Conservation (phyloP, 495 filamentous ascomycete genomes). For the Sabuloglossum arenarium region DNA sequence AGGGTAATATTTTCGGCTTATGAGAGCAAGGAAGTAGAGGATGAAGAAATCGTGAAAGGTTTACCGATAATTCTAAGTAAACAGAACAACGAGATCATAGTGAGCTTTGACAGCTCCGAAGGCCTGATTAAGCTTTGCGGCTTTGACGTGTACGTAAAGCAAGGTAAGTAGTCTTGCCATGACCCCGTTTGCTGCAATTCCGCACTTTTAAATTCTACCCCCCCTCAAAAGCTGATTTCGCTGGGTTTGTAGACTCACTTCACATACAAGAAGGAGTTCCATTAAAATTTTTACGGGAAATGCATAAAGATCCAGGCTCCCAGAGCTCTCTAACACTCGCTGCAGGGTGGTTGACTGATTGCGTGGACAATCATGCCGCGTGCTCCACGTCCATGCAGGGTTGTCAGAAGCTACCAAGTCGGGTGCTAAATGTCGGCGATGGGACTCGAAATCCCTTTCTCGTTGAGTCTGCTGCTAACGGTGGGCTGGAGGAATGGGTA, state of each 20-base stretch:
- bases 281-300: neutral
- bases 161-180: neutral
- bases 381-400: neutral
- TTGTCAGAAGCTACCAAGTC: neutral
- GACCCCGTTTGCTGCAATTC: too few relatives aligned
- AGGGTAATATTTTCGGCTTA: neutral
- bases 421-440: conserved; percentile 2
- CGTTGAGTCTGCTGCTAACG: neutral
- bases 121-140: conserved; percentile 1
- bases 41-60: neutral
- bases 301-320: neutral
- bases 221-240: too few relatives aligned
- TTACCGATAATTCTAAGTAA: neutral
- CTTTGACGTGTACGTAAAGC: conserved; percentile 1
- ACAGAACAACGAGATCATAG: neutral
- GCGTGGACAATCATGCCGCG: neutral
- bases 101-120: neutral
- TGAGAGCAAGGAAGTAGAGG: neutral
- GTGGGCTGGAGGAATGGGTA: neutral
- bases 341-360: neutral
- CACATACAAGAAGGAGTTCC: neutral
- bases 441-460: conserved; percentile 1
- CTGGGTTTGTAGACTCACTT: too few relatives aligned
- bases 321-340: neutral
- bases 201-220: neutral